phyloP scores from a whole-genome alignment of 177 flowering plant species.

The Tripterygium wilfordii region DNA sequence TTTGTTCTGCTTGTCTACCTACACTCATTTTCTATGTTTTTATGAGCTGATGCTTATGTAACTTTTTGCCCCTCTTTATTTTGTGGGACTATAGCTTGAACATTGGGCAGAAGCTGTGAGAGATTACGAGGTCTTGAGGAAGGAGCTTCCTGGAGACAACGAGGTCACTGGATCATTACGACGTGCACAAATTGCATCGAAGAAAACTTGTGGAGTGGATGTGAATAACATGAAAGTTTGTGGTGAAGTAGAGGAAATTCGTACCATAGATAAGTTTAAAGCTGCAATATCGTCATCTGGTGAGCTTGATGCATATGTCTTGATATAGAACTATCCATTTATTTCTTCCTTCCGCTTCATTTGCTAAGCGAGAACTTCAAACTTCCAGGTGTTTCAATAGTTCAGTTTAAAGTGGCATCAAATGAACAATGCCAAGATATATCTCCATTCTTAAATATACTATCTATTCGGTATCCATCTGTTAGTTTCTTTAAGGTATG shows the following conservation, averaged over 20 bases:
- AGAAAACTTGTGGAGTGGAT: slow-evolving; percentile 62
- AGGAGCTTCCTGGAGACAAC: slow-evolving; percentile 66
- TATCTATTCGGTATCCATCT: slow-evolving; percentile 31
- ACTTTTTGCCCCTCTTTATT: not conserved
- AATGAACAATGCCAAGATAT: slow-evolving; percentile 27
- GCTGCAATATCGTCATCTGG: slow-evolving; percentile 70
- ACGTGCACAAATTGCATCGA: slow-evolving; percentile 72
- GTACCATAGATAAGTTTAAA: slow-evolving; percentile 55
- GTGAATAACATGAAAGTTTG: slow-evolving; percentile 54
- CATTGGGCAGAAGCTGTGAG: slow-evolving; percentile 83
- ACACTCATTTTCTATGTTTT: not conserved
- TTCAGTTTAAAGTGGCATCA: slow-evolving; percentile 44
- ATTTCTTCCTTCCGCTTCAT: not conserved
- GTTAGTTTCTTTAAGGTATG: slow-evolving; percentile 31
- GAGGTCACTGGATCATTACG: slow-evolving; percentile 76
- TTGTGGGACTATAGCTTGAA: slow-evolving; percentile 50
- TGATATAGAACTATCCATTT: not conserved
- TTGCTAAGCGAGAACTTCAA: too few relatives aligned
- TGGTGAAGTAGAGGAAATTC: slow-evolving; percentile 73
- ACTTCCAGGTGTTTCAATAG: slow-evolving; percentile 68
- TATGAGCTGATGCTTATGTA: not conserved
- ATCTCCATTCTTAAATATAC: slow-evolving; percentile 29
- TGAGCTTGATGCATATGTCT: slow-evolving; percentile 19
- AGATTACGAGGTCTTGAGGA: slow-evolving; percentile 74
- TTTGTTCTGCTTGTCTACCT: not conserved